phyloP scores from a whole-genome alignment of 2,329 filamentous ascomycete genomes.

The Thermothelomyces thermophilus region DNA sequence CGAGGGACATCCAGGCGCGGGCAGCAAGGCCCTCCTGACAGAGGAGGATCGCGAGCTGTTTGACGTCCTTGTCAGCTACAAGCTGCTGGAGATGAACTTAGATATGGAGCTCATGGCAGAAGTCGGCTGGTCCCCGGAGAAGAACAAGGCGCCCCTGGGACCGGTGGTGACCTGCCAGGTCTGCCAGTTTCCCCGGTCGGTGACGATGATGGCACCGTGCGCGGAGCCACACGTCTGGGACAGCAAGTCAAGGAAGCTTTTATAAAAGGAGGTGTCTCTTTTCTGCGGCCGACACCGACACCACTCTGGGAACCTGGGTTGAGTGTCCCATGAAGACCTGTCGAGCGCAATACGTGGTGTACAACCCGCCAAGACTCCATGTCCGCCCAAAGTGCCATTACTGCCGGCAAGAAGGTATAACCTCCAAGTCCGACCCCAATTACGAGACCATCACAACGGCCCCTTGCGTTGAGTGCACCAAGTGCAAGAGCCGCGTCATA shows the following conservation, averaged over 20 bases:
- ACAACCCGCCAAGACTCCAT: slow-evolving; percentile 35
- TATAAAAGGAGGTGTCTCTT: slow-evolving; percentile 29
- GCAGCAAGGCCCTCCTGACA: slow-evolving; percentile 27
- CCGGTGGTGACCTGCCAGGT: slow-evolving; percentile 35
- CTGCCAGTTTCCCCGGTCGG: slow-evolving; percentile 42
- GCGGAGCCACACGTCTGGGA: slow-evolving; percentile 20
- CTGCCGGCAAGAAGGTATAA: slow-evolving; percentile 32
- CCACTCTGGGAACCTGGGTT: slow-evolving; percentile 37
- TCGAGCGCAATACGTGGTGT: slow-evolving; percentile 45
- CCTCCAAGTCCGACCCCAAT: slow-evolving; percentile 9
- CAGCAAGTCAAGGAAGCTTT: slow-evolving; percentile 19
- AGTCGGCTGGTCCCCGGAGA: slow-evolving; percentile 41
- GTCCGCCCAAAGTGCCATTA: slow-evolving; percentile 44
- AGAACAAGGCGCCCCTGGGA: slow-evolving; percentile 38
- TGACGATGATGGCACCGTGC: slow-evolving; percentile 44
- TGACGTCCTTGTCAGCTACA: slow-evolving; percentile 39
- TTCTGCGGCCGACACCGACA: slow-evolving; percentile 27
- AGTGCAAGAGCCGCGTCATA: slow-evolving; percentile 41
- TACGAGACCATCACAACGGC: slow-evolving; percentile 22
- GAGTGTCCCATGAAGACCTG: slow-evolving; percentile 40
- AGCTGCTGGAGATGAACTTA: slow-evolving; percentile 41
- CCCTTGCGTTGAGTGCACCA: slow-evolving; percentile 39
- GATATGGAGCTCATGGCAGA: slow-evolving; percentile 37
- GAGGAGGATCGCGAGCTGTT: slow-evolving; percentile 37
- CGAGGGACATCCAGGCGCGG: slow-evolving; percentile 1